A percentile compares a stretch with the other conserved stretches of the same genome.
Conservation (phyloP, 176 grass and related monocot species). For the Oropetium thomaeum region DNA sequence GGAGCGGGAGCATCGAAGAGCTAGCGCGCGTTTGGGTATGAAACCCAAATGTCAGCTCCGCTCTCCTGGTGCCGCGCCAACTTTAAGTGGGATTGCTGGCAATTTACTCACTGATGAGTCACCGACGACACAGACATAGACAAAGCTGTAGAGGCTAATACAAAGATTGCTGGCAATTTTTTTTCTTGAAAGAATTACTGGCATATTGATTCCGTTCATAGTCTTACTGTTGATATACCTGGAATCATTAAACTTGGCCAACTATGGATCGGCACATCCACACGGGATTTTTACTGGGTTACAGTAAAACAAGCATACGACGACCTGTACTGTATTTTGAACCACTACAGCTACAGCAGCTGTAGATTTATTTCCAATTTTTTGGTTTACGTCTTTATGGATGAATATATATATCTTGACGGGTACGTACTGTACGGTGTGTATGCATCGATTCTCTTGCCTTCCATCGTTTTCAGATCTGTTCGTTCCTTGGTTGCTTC, state of each 20-base stretch:
- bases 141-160: no score
- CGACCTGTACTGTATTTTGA: not conserved
- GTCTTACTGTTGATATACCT: not conserved
- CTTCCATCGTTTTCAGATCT: not conserved
- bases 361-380: not conserved
- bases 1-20: no score
- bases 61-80: no score
- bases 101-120: no score
- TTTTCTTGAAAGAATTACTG: no score
- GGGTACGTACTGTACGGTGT: no score
- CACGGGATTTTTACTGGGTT: not conserved
- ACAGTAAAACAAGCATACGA: not conserved
- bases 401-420: no score
- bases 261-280: not conserved
- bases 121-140: no score
- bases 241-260: not conserved
- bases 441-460: not conserved
- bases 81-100: no score
- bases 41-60: no score
- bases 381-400: not conserved
- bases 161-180: no score
- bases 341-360: not conserved
- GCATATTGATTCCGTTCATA: not conserved
- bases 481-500: not conserved
- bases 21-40: no score